A percentile compares a stretch with the other conserved stretches of the same genome.
Conservation (phyloP, 108 stramenopile species). For the Mediolabrus comicus region DNA sequence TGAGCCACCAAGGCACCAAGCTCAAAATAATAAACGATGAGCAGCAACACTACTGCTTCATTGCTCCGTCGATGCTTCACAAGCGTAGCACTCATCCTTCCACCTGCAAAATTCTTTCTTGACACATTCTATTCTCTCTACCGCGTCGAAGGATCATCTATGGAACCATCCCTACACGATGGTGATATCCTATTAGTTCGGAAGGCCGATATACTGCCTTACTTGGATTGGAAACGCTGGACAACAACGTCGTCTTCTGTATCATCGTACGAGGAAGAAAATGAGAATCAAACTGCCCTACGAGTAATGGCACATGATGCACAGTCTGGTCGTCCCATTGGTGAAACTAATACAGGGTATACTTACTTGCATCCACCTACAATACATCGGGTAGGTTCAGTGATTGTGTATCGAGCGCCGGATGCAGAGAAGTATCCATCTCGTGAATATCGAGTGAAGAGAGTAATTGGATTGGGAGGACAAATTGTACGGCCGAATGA, state of each 20-base stretch:
- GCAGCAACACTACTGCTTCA: background rate
- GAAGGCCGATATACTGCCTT: slow-evolving; percentile 49
- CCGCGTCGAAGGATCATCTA: slow-evolving; percentile 58
- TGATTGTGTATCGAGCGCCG: slow-evolving; percentile 32
- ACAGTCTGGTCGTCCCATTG: slow-evolving; percentile 33
- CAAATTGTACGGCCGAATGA: slow-evolving; percentile 43
- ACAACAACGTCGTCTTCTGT: background rate
- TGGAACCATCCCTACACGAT: slow-evolving; percentile 64
- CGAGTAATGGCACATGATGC: slow-evolving; percentile 33
- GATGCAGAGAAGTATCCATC: slow-evolving; percentile 42
- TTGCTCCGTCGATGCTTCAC: slow-evolving; percentile 5
- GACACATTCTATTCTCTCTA: slow-evolving; percentile 58
- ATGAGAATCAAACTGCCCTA: slow-evolving; percentile 18
- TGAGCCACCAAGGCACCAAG: too few species aligned
- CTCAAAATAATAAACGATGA: background rate
- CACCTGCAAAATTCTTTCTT: slow-evolving; percentile 10
- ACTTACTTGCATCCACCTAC: slow-evolving; percentile 32
- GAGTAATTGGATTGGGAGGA: slow-evolving; percentile 69
- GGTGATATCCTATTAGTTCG: slow-evolving; percentile 70
- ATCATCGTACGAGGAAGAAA: background rate
- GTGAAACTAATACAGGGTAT: slow-evolving; percentile 16
- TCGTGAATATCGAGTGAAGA: slow-evolving; percentile 55
- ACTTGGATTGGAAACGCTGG: slow-evolving; percentile 20
- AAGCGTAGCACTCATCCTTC: slow-evolving; percentile 10
- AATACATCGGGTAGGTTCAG: slow-evolving; percentile 24